Percentiles rank a stretch among this genome's conserved stretches.
Conservation (phyloP, 1,139 yeast species). For the Blastobotrys ciferrii region DNA sequence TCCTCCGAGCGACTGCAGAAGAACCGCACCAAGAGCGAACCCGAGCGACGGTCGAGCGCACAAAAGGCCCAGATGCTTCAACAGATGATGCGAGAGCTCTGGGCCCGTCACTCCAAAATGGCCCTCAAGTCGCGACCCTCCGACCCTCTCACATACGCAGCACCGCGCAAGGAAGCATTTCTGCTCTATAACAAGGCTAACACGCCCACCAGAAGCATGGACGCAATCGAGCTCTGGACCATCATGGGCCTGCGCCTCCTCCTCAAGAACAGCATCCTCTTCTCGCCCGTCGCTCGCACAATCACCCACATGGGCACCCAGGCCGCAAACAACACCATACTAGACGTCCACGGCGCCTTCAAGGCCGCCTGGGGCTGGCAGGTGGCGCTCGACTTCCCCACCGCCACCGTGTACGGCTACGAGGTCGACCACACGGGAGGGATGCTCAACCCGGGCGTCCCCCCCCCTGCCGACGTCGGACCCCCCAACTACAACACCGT, state of each 20-base stretch:
- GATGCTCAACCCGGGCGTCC: constrained; percentile 12
- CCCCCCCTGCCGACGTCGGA: constrained; percentile 26
- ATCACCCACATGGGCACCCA: constrained; percentile 6
- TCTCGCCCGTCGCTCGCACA: constrained; percentile 19
- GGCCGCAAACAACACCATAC: constrained; percentile 18
- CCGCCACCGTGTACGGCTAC: constrained; percentile 36
- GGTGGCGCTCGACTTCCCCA: constrained; percentile 40
- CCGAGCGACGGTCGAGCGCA: background rate
- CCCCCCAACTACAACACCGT: constrained; percentile 35
- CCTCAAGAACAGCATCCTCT: constrained; percentile 26
- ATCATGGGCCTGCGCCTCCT: constrained; percentile 34
- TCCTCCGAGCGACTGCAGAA: background rate
- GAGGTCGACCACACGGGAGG: constrained; percentile 28
- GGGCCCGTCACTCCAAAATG: constrained; percentile 1
- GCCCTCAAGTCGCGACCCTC: constrained; percentile 26
- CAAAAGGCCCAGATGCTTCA: constrained; percentile 2
- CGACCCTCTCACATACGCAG: constrained; percentile 35
- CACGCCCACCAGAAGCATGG: constrained; percentile 19
- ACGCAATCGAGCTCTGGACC: constrained; percentile 36
- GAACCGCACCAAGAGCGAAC: background rate
- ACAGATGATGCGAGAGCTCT: background rate
- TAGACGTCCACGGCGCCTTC: constrained; percentile 37
- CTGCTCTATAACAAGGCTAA: constrained; percentile 28
- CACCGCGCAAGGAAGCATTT: constrained; percentile 36
- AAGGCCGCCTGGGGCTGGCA: constrained; percentile 43